phyloP scores from a whole-genome alignment of 2,329 filamentous ascomycete genomes.

The Diaporthe ampelina region DNA sequence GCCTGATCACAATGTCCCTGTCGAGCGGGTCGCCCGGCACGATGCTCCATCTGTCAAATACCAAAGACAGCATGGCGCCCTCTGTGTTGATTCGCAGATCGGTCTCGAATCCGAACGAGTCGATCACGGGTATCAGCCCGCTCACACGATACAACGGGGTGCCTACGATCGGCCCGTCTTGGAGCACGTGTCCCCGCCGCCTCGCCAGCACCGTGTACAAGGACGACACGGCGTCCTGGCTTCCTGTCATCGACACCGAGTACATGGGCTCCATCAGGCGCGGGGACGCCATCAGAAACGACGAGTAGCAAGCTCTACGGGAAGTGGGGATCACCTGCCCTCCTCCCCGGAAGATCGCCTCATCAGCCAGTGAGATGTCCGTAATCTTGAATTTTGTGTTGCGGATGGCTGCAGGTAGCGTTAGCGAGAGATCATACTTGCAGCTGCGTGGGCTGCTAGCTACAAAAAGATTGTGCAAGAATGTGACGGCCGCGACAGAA shows the following conservation, averaged over 20 bases:
- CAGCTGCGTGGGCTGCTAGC: constrained; percentile 12
- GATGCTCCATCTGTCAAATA: constrained; percentile 96
- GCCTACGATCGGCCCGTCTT: constrained; percentile 93
- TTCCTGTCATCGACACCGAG: constrained; percentile 91
- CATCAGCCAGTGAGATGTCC: constrained; percentile 86
- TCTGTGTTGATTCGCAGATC: constrained; percentile 97
- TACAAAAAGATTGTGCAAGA: constrained; percentile 6
- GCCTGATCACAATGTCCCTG: constrained; percentile 83
- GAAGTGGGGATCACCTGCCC: constrained; percentile 98
- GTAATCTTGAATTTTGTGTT: constrained; percentile 98
- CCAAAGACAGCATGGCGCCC: constrained; percentile 89
- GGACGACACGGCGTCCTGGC: constrained; percentile 87
- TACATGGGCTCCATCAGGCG: constrained; percentile 98
- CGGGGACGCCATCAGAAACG: constrained; percentile 96
- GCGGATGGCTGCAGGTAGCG: constrained; percentile 78
- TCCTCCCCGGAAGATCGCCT: constrained; percentile 94
- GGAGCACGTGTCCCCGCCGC: constrained; percentile 90
- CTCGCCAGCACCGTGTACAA: constrained; percentile 93
- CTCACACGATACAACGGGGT: constrained; percentile 94
- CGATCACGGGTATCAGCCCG: constrained; percentile 94
- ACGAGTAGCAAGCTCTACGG: constrained; percentile 92
- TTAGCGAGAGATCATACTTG: constrained; percentile 32
- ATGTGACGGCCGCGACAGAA: constrained; percentile 12
- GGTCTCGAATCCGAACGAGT: constrained; percentile 98
- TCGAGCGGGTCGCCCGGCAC: constrained; percentile 97